Conservation (phyloP, 2,329 filamentous ascomycete genomes). For the Aspergillus sp. region DNA sequence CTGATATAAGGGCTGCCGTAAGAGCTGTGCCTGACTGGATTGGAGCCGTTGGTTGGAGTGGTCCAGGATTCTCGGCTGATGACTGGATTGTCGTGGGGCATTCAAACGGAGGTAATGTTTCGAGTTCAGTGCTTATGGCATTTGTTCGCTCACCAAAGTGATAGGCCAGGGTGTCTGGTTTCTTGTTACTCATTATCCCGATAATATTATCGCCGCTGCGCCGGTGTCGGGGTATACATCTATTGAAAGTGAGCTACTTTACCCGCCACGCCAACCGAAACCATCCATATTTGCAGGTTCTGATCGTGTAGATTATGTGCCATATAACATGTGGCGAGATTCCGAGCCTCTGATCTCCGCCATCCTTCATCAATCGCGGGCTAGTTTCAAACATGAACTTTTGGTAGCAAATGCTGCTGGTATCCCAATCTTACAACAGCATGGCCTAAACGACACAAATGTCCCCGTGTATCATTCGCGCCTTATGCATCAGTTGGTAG, state of each 20-base stretch:
- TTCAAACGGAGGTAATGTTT: conserved; percentile 54
- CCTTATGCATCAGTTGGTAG: conserved; percentile 51
- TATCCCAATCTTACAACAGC: conserved; percentile 57
- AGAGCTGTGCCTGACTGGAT: conserved; percentile 53
- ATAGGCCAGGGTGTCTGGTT: conserved; percentile 59
- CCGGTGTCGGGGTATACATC: conserved; percentile 60
- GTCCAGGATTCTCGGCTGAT: conserved; percentile 45
- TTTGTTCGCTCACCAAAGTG: background rate
- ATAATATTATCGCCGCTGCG: conserved; percentile 56
- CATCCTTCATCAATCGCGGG: conserved; percentile 50
- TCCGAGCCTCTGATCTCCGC: conserved; percentile 52
- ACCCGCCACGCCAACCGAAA: background rate
- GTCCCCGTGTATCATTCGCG: conserved; percentile 60
- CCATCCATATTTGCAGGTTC: background rate
- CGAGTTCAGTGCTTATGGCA: background rate
- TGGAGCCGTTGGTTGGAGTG: conserved; percentile 47
- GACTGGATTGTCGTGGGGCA: conserved; percentile 58
- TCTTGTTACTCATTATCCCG: conserved; percentile 55
- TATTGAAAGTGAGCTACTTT: conserved; percentile 45
- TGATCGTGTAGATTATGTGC: conserved; percentile 50
- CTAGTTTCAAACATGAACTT: conserved; percentile 56
- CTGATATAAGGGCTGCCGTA: conserved; percentile 56
- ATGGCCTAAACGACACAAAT: conserved; percentile 58
- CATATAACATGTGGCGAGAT: conserved; percentile 56
- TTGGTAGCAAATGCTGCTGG: conserved; percentile 52